A percentile compares a stretch with the other conserved stretches of the same genome.
Conservation (phyloP, 2,329 filamentous ascomycete species). For the Nannizziopsis arthrosporioides region DNA sequence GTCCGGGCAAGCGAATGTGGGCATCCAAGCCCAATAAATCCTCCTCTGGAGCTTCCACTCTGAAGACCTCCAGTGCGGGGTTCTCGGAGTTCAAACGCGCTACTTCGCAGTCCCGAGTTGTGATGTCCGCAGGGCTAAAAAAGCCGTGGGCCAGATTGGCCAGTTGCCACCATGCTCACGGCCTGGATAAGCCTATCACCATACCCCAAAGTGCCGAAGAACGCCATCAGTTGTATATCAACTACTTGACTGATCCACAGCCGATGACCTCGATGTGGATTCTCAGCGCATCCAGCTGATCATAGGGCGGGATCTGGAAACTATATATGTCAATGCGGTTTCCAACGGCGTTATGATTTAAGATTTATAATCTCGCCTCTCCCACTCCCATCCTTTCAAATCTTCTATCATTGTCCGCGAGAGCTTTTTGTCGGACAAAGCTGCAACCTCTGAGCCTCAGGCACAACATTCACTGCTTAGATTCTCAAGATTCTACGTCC, state of each 20-base stretch:
- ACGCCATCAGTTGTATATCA: neutral
- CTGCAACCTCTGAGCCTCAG: no score
- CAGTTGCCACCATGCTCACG: constrained; percentile 1
- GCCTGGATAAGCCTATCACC: constrained; percentile 9
- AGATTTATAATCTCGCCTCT: neutral
- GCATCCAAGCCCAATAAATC: no score
- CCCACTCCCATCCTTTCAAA: neutral
- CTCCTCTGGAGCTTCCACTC: no score
- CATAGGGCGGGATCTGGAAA: constrained; percentile 5
- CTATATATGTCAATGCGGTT: neutral
- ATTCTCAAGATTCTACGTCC: neutral
- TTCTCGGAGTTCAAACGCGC: no score
- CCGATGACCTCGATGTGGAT: neutral
- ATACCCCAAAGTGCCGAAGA: neutral
- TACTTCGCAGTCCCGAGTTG: no score
- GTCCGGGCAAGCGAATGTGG: no score
- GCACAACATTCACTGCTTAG: no score
- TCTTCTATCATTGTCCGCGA: neutral
- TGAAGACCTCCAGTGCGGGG: no score
- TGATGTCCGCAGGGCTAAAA: neutral
- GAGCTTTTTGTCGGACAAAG: neutral
- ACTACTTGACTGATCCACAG: neutral
- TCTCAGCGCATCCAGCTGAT: constrained; percentile 2
- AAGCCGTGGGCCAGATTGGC: constrained; percentile 8
- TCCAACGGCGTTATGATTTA: neutral